Conservation (phyloP, 169 alveolate species). For the Cyclospora cayetanensis region DNA sequence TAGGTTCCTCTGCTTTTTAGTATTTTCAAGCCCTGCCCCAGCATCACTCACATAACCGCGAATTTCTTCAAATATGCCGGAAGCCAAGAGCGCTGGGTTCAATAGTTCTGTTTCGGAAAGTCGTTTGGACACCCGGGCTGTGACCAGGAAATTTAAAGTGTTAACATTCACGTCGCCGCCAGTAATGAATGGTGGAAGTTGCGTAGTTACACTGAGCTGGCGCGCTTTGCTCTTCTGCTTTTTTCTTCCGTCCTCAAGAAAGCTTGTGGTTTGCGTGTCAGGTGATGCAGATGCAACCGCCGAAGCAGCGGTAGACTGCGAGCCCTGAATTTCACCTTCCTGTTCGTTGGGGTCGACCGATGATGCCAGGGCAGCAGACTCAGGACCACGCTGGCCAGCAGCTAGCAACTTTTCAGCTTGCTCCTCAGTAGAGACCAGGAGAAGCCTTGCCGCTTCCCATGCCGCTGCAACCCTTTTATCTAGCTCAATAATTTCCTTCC, state of each 20-base stretch:
- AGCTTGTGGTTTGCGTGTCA: not conserved
- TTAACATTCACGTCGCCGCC: conserved; percentile 30
- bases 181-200: not conserved
- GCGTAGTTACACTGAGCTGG: not conserved
- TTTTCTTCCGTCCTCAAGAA: not conserved
- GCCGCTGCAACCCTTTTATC: conserved; percentile 36
- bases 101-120: not conserved
- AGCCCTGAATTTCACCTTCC: not conserved
- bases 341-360: not conserved
- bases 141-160: not conserved
- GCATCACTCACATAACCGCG: conserved; percentile 51
- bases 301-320: not conserved
- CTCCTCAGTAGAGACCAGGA: conserved; percentile 20
- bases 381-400: not conserved
- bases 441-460: not conserved
- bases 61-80: not conserved
- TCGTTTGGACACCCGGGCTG: conserved; percentile 11
- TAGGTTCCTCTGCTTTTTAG: conserved; percentile 18
- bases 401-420: not conserved
- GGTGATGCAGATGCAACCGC: not conserved
- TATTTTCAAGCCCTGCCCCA: conserved; percentile 33
- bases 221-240: not conserved
- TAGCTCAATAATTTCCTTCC: conserved; percentile 15
- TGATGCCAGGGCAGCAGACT: not conserved
- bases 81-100: conserved; percentile 9